Percentiles rank a stretch among this genome's conserved stretches.
Conservation (phyloP, 495 filamentous ascomycete genomes). For the Bathelium albidoporum region DNA sequence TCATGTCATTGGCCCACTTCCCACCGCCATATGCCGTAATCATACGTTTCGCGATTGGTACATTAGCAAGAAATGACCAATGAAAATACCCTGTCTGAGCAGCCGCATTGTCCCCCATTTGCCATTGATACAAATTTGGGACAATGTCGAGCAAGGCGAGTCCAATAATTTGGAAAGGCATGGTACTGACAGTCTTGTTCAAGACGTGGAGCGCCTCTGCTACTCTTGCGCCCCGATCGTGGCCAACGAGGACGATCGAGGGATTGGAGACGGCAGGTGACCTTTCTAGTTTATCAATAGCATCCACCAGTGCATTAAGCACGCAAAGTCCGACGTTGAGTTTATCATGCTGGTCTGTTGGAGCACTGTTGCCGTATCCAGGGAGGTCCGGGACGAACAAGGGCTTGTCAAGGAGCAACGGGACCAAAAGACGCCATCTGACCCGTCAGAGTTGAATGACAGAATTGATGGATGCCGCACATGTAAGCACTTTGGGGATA, state of each 20-base stretch:
- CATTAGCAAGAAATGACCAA: slow-evolving; percentile 43
- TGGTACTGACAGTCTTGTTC: not conserved
- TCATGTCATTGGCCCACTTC: slow-evolving; percentile 26
- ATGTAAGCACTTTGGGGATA: slow-evolving; percentile 21
- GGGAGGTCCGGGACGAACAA: slow-evolving; percentile 31
- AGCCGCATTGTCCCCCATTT: slow-evolving; percentile 20
- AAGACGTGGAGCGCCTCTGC: slow-evolving; percentile 37
- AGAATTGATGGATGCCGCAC: not conserved
- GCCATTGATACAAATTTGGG: slow-evolving; percentile 37
- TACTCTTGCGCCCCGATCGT: slow-evolving; percentile 42
- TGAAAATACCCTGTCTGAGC: slow-evolving; percentile 34
- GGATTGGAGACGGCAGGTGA: slow-evolving; percentile 17
- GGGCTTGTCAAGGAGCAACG: slow-evolving; percentile 15
- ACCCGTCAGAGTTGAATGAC: not conserved
- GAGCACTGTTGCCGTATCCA: slow-evolving; percentile 35
- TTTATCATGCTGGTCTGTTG: slow-evolving; percentile 27
- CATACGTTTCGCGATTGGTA: slow-evolving; percentile 35
- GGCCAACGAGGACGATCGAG: slow-evolving; percentile 32
- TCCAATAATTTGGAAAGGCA: not conserved
- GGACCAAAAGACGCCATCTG: slow-evolving; percentile 18
- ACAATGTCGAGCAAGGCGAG: slow-evolving; percentile 36
- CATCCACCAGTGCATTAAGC: slow-evolving; percentile 22
- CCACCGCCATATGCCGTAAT: slow-evolving; percentile 35
- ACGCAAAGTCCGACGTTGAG: slow-evolving; percentile 30
- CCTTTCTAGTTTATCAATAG: not conserved